Base-by-base conservation (phyloP, 176 grass and related monocot species). In the Poa annua region DNA sequence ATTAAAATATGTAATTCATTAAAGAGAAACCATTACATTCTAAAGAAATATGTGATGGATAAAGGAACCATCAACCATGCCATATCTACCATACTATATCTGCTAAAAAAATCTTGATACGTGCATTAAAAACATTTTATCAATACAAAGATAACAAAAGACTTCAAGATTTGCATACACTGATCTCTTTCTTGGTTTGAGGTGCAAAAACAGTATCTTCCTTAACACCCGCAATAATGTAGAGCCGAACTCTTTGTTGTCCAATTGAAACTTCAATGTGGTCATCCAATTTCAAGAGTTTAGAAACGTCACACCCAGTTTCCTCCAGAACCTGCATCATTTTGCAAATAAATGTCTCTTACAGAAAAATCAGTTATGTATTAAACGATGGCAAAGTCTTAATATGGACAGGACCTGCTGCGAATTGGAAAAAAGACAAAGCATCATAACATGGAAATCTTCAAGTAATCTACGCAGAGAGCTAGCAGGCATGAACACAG, bases 141-240 rank as follows among this genome's bases (percentile, higher is more conserved):
- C 1, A 0, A 41, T 41, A 87, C 34, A 71, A 80, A 44, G 2
- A 82, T 56, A 49, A 65, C 12, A 39, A 61, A 80, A 71, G 19
- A 22, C 62, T 62, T 61, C 17, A 56, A 62, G 63, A 53, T 84
- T 73, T 48, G 42, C 88, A 56, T 95, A 98, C 96, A 86, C 96
- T 98, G 65, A 98, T 98, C 81, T 98, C 96, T 85, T 98, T 98
- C 88, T 98, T 98, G 53, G 96, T 98, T 85, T 88, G 86, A 88
- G 96, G 92, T 34, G 92, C 92, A 70, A 98, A 98, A 60, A 90
- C 54, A 80, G 92, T 95, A 81, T 95, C 90, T 44, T 86, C 89
- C 72, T 89, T 93, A 86, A 98, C 86, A 68, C 89, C 88, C 16
- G 87, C 69, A 85, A 98, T 91, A 55, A 98, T 98, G 79, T 93